Base-by-base conservation (phyloP, 2,329 filamentous ascomycete species). In the Cladosporium sp. region DNA sequence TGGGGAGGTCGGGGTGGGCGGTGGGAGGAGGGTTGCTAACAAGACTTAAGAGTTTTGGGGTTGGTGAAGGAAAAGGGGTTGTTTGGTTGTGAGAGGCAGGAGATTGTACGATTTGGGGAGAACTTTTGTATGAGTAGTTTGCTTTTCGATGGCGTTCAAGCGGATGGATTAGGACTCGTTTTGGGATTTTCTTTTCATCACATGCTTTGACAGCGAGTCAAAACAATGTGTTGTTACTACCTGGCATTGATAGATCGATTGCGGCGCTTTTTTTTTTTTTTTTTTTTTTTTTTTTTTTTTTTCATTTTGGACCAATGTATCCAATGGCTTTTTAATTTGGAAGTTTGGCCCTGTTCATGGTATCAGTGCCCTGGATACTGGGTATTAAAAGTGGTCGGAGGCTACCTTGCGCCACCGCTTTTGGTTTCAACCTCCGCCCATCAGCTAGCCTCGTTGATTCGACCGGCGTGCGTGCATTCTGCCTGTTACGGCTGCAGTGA, bases 81-180 rank as follows among this genome's bases (percentile, higher is more conserved):
- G 30, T 32, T 12, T 40, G 38, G n/a, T n/a, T n/a, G n/a, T n/a
- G n/a, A n/a, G 7, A 15, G 36, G 17, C 17, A 20, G 15, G 17
- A 12, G 15, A 17, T 1, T 40, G 44, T 47, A 45, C 11, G 19
- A 47, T 41, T 7, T 17, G 11, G 12, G 7, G 27, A n/a, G 45
- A 34, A 3, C n/a, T n/a, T n/a, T 39, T 48, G 45, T 48, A 48
- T 32, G 27, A 48, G 7, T 48, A 48, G 8, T 32, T 18, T 36
- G 13, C 15, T 36, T 36, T 17, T 12, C 7, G 27, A 20, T 15
- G 45, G 27, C 27, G 27, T 41, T 48, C 17, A 18, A 34, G 27
- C 27, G 37, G 7, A 9, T 27, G 9, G 13, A 11, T 34, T 36
- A n/a, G 32, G 32, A 17, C 13, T 36, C 9, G 22, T 4, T 27